Base-by-base conservation (phyloP, 225 moss, liverwort and hornwort genomes). In the Marchantia polymorpha region DNA sequence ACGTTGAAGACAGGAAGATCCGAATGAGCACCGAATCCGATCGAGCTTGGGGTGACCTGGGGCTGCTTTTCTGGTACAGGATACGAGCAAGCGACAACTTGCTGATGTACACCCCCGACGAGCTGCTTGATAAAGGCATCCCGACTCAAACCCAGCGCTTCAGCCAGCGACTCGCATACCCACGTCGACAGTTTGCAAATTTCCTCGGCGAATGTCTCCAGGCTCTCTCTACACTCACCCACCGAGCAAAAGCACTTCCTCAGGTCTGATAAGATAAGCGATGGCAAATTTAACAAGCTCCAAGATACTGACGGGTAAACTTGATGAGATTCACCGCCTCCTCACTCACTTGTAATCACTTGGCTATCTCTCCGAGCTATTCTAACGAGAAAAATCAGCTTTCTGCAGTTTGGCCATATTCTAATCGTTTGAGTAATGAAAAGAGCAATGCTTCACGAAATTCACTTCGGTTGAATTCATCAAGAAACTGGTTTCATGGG, bases 11-110 rank as follows among this genome's bases (percentile, higher is more conserved):
- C 14, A 48, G 81, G 63, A 8, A 74, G 51, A 51, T 81, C 81
- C 15, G 72, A 61, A 47, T 81, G 81, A 0, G 81, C 81, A 4
- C 81, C 81, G 30, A 74, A 81, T 16, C 64, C 81, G 9, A 81
- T 50, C 47, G 50, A 26, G 64, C 39, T 81, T 26, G 73, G 63
- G 13, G n/a, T 68, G 51, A 63, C 48, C 26, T 51, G n/a, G 22
- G 72, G 46, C 12, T 74, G 73, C 12, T 22, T 59, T 0, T 61
- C 27, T 12, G 51, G 4, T 2, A 49, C 30, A 10, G 73, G 73
- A 65, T 81, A 81, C 23, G 27, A 50, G 61, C 72, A 60, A 10
- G 74, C 52, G 0, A 73, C 15, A 4, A 81, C 16, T 29, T 74
- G 74, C 64, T 81, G 81, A 53, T 81, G 81, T 1, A 74, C 23